Evolutionary conservation across 108 stramenopile genomes (phyloP).

Genomic region (Poteriospumella lacustris): DNA sequence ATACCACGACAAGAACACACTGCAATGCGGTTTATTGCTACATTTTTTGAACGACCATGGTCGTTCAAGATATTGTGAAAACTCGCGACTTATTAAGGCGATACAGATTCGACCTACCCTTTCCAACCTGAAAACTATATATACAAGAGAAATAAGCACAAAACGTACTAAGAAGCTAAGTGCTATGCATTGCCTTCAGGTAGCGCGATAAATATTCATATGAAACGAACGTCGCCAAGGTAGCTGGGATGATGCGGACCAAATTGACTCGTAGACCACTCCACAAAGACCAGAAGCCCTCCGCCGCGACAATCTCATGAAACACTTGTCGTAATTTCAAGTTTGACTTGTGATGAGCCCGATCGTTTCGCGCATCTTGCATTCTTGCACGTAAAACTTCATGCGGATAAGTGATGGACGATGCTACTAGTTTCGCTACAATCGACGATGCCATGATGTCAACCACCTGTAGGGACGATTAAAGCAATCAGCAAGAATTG

Average conservation of each 20-base stretch:
- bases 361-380: conserved; percentile 64
- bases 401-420: conserved; percentile 75
- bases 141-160: too few species aligned
- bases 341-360: too few species aligned
- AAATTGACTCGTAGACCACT: neutral
- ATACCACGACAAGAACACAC: too few species aligned
- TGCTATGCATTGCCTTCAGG: too few species aligned
- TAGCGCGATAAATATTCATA: neutral
- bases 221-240: neutral
- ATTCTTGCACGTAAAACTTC: conserved; percentile 79
- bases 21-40: too few species aligned
- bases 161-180: too few species aligned
- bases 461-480: conserved; percentile 15
- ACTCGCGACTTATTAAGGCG: too few species aligned
- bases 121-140: too few species aligned
- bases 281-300: neutral
- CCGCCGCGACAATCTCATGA: neutral
- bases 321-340: neutral
- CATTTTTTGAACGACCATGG: too few species aligned
- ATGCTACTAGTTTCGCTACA: conserved; percentile 71
- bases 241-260: conserved; percentile 13
- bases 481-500: too few species aligned
- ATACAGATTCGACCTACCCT: too few species aligned
- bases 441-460: conserved; percentile 61
- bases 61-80: too few species aligned